Evolutionary conservation across 345 rosid genomes (phyloP).

Genomic region (Ceriops zippeliana): DNA sequence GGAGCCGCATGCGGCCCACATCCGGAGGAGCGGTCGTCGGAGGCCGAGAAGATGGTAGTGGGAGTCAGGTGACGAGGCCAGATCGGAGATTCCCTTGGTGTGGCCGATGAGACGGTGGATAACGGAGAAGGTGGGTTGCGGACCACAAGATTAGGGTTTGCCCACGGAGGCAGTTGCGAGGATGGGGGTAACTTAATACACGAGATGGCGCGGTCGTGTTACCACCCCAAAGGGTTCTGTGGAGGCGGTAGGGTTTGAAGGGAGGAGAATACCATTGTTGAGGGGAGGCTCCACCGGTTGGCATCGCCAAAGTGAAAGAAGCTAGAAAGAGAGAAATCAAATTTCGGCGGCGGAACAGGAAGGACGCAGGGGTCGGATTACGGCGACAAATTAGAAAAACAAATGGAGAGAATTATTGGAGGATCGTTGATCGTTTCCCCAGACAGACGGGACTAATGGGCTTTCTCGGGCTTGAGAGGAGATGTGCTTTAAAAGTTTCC

Average conservation of each 20-base stretch:
- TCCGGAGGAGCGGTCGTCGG: constrained; percentile 85
- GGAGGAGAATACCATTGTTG: constrained; percentile 20
- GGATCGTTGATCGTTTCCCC: no score
- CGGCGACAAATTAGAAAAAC: no score
- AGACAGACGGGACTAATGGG: no score
- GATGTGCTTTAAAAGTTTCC: no score
- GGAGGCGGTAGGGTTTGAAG: constrained; percentile 57
- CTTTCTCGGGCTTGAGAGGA: no score
- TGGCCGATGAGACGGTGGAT: constrained; percentile 71
- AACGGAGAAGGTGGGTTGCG: constrained; percentile 42
- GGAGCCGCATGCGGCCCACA: constrained; percentile 83
- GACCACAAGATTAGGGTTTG: constrained; percentile 80
- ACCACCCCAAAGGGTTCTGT: constrained; percentile 46
- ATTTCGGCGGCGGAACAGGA: no score
- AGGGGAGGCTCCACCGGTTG: constrained; percentile 8
- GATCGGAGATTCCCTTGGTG: constrained; percentile 69
- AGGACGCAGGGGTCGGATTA: no score
- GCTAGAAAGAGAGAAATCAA: no score
- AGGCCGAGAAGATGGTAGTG: constrained; percentile 88
- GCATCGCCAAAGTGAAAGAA: neutral
- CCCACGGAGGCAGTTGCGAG: constrained; percentile 86
- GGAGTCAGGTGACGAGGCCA: constrained; percentile 91
- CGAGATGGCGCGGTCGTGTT: constrained; percentile 63
- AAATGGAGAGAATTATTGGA: no score
- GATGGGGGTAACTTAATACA: constrained; percentile 79